These are phyloP conservation scores for Chalciporus piperatus DNA, from an alignment of 768 basidiomycete genomes.

Conservation along the genomic window DNA sequence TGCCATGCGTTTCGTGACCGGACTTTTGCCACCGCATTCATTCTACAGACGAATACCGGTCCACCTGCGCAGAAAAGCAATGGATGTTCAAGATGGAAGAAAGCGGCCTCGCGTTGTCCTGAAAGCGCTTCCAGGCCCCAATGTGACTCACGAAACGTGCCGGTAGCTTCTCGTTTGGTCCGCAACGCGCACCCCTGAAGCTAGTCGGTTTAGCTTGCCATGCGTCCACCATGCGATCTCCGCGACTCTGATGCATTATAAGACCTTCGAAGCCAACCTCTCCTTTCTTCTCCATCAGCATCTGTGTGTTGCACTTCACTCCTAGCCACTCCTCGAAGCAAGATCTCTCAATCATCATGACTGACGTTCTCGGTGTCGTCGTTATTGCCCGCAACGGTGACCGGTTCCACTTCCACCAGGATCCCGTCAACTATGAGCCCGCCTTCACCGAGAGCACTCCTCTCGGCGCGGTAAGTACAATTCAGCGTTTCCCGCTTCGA, in stretches of 20 bases:
- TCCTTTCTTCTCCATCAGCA: constrained; percentile 14
- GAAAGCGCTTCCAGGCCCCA: constrained; percentile 16
- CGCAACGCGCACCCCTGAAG: constrained; percentile 21
- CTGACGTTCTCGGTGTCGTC: constrained; percentile 72
- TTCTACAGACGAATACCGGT: constrained; percentile 12
- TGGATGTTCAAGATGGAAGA: constrained; percentile 26
- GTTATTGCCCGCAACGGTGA: constrained; percentile 80
- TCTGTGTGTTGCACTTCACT: constrained; percentile 16
- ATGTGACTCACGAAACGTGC: constrained; percentile 24
- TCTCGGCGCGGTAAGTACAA: constrained; percentile 59
- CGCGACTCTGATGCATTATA: constrained; percentile 23
- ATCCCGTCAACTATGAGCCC: constrained; percentile 64
- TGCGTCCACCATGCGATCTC: constrained; percentile 27
- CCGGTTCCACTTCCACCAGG: constrained; percentile 64
- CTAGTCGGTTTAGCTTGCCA: constrained; percentile 25
- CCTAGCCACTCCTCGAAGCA: constrained; percentile 14
- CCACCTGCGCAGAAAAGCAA: constrained; percentile 29
- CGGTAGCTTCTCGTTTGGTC: constrained; percentile 16
- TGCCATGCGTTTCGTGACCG: constrained; percentile 14
- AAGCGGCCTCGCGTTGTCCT: constrained; percentile 34
- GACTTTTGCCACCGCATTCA: constrained; percentile 24
- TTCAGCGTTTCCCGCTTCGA: not conserved
- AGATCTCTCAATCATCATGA: constrained; percentile 20
- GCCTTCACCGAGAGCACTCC: constrained; percentile 69
- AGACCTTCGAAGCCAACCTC: constrained; percentile 11